These are phyloP conservation scores for Zanthoxylum bungeanum DNA, from an alignment of 345 rosid genomes.

Conservation along the genomic window DNA sequence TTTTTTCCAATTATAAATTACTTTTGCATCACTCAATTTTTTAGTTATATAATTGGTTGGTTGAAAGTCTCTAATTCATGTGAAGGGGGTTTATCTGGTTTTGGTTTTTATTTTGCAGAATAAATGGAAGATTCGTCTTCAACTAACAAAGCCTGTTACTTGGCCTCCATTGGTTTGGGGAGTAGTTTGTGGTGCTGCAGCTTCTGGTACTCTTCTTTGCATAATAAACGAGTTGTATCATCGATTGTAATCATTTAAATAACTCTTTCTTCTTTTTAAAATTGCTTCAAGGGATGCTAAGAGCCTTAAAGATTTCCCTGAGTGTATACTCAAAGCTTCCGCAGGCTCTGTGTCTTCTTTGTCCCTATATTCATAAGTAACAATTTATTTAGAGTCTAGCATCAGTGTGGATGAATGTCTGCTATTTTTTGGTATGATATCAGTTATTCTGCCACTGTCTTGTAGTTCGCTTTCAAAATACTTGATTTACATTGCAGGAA, in stretches of 20 bases:
- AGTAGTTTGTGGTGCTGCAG: conserved; percentile 97
- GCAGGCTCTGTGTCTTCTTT: neutral
- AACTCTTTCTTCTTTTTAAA: neutral
- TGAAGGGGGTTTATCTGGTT: neutral
- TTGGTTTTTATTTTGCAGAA: conserved; percentile 44
- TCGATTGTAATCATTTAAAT: neutral
- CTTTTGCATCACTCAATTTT: neutral
- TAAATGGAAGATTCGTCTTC: conserved; percentile 98
- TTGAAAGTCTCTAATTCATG: neutral
- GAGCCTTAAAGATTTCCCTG: neutral
- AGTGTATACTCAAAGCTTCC: neutral
- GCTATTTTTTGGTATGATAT: neutral
- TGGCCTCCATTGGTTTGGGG: conserved; percentile 99
- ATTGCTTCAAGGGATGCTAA: neutral
- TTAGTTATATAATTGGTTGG: neutral
- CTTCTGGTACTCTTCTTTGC: conserved; percentile 60
- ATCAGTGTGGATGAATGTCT: neutral
- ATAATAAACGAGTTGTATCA: neutral
- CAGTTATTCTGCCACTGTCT: too few relatives aligned
- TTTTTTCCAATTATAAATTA: neutral
- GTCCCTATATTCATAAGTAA: neutral
- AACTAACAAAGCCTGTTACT: conserved; percentile 93
- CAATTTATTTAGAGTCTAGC: neutral
- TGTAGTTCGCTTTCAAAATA: neutral
- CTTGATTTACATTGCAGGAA: conserved; percentile 47